Evolutionary conservation across 2,329 filamentous ascomycete species (phyloP).

Genomic region (Sporothrix phasma): DNA sequence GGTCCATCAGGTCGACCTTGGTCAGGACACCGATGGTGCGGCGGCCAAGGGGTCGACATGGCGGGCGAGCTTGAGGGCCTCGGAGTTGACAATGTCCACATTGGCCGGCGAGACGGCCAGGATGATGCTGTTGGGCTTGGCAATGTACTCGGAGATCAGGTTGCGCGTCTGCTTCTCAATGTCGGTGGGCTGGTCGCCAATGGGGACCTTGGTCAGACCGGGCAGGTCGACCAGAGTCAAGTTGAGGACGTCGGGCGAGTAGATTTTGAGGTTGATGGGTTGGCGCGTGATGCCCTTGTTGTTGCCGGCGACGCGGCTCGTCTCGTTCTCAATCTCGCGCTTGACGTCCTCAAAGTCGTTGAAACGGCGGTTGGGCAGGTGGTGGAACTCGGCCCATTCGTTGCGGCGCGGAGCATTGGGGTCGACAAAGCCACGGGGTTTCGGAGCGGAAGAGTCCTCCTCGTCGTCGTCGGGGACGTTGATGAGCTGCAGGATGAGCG

Average conservation of each 20-base stretch:
- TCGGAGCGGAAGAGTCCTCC: constrained; percentile 41
- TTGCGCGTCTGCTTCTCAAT: constrained; percentile 71
- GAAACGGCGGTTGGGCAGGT: constrained; percentile 96
- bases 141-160: constrained; percentile 98
- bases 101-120: constrained; percentile 94
- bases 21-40: constrained; percentile 96
- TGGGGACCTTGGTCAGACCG: constrained; percentile 69
- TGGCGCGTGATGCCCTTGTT: constrained; percentile 95
- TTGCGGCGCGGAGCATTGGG: constrained; percentile 57
- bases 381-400: constrained; percentile 92
- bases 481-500: constrained; percentile 94
- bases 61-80: constrained; percentile 88
- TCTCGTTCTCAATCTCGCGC: constrained; percentile 94
- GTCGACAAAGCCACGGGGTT: constrained; percentile 60
- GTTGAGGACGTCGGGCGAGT: constrained; percentile 95
- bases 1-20: constrained; percentile 97
- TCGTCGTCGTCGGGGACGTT: constrained; percentile 75
- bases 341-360: constrained; percentile 97
- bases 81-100: constrained; percentile 96
- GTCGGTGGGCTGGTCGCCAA: constrained; percentile 25
- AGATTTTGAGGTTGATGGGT: constrained; percentile 96
- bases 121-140: constrained; percentile 96
- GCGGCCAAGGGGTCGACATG: constrained; percentile 98
- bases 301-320: constrained; percentile 87
- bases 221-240: constrained; percentile 94